A percentile compares a stretch with the other conserved stretches of the same genome.
phyloP scores from a whole-genome alignment of 345 rosid species.

The Cardamine chenopodiifolia region DNA sequence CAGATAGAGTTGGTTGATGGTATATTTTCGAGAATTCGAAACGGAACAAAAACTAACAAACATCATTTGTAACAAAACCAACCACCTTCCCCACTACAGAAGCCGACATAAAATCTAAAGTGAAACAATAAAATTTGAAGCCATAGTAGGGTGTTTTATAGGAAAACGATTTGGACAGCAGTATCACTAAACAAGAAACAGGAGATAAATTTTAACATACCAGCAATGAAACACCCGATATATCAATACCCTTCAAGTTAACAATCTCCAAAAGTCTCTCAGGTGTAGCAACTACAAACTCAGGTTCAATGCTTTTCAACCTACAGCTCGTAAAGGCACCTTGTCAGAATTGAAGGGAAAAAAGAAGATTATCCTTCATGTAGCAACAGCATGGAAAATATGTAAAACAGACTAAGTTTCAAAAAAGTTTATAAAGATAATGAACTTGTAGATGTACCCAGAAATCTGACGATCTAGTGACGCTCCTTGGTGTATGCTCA shows the following conservation, averaged over 20 bases:
- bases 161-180: background rate
- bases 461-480: conserved; percentile 74
- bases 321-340: conserved; percentile 45
- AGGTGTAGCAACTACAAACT: conserved; percentile 85
- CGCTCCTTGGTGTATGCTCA: conserved; percentile 80
- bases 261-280: conserved; percentile 86
- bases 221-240: conserved; percentile 76
- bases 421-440: background rate
- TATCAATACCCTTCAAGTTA: conserved; percentile 65
- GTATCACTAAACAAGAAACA: background rate
- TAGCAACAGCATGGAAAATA: background rate
- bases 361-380: background rate
- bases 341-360: conserved; percentile 16
- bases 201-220: conserved; percentile 43
- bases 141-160: background rate
- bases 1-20: background rate
- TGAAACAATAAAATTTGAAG: background rate
- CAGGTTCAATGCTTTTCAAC: conserved; percentile 82
- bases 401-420: too few relatives aligned
- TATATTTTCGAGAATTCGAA: background rate
- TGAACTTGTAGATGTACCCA: conserved; percentile 53
- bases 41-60: background rate
- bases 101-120: background rate
- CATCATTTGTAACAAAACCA: conserved; percentile 6
- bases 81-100: background rate